Evolutionary conservation across 73 alveolate genomes (phyloP), one percentile per base, ranked within the genome.

Genomic region (Paramecium tetraurelia): DNA sequence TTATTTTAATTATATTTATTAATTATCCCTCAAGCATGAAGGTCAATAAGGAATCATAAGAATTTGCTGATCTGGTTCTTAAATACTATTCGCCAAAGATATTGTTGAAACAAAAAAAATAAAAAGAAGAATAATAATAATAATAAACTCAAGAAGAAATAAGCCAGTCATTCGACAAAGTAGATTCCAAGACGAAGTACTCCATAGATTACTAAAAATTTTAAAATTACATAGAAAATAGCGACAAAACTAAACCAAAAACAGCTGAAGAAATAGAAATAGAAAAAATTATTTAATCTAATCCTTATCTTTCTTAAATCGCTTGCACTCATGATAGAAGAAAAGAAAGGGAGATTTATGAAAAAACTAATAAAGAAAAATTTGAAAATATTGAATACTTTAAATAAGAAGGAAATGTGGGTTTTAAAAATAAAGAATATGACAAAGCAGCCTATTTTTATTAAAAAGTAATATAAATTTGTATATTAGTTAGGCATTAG

Each of bases 301-400:
- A 89, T 89, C 94, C 94, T 12, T 89, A 89, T 70, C 80, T 89
- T 16, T 89, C 86, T 71, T 77, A 77, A 40, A 89, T 89, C 40
- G 94, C 92, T 18, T 89, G 94, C n/a, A 70, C 94, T 14, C 94
- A 89, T 71, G 94, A 89, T 72, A 89, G 94, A 71, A 89, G 94
- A 89, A 89, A 89, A 71, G 96, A 93, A 92, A 93, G 93, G 40
- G 95, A 93, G 58, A 36, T 93, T 18, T 93, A 70, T 84, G 96
- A 93, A 57, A 93, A 92, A 59, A 80, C 96, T 12, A 93, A 94
- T n/a, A 33, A 72, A 58, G 96, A 93, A 80, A 93, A 93, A 86
- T 70, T 93, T 36, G 92, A 92, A 36, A 94, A 93, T 48, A 86
- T 92, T 38, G 88, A 77, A 58, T 86, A 58, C 31, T 93, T 93